A percentile compares a stretch with the other conserved stretches of the same genome.
Conservation (phyloP, 345 rosid species). For the Ceriops zippeliana region DNA sequence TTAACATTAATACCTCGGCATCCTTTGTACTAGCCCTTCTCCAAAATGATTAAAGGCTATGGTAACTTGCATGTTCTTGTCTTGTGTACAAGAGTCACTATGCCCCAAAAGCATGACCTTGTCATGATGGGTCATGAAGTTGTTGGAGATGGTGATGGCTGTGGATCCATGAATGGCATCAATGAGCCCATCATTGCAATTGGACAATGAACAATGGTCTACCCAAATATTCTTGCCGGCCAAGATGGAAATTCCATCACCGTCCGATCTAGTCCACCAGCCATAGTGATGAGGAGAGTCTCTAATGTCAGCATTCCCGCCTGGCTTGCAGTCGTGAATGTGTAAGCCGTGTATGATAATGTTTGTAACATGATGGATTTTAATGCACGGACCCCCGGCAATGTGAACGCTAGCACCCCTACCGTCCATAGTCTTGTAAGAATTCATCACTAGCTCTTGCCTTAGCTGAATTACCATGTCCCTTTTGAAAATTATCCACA, state of each 20-base stretch:
- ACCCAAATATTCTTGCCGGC: constrained; percentile 22
- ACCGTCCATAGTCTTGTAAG: constrained; percentile 28
- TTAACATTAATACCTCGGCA: constrained; percentile 20
- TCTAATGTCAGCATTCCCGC: constrained; percentile 9
- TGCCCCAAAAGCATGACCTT: constrained; percentile 35
- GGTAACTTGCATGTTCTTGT: constrained; percentile 24
- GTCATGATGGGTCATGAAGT: constrained; percentile 23
- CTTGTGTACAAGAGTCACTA: constrained; percentile 18
- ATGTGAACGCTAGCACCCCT: constrained; percentile 22
- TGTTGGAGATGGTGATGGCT: constrained; percentile 27
- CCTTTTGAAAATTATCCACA: constrained; percentile 26
- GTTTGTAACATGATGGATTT: constrained; percentile 18
- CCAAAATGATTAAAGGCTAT: constrained; percentile 27
- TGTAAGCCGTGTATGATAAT: constrained; percentile 26
- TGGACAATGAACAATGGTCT: constrained; percentile 21
- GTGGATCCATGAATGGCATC: constrained; percentile 22
- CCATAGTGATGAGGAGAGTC: constrained; percentile 16
- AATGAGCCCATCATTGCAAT: constrained; percentile 25
- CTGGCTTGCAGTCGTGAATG: constrained; percentile 21
- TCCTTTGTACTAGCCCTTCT: constrained; percentile 28
- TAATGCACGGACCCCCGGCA: constrained; percentile 18
- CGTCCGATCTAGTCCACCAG: constrained; percentile 17
- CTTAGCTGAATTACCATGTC: constrained; percentile 23
- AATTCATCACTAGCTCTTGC: constrained; percentile 26
- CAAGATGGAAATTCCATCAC: constrained; percentile 23